phyloP scores from a whole-genome alignment of 1,284 basidiomycete species.

The Cutaneotrichosporon spelunceum region DNA sequence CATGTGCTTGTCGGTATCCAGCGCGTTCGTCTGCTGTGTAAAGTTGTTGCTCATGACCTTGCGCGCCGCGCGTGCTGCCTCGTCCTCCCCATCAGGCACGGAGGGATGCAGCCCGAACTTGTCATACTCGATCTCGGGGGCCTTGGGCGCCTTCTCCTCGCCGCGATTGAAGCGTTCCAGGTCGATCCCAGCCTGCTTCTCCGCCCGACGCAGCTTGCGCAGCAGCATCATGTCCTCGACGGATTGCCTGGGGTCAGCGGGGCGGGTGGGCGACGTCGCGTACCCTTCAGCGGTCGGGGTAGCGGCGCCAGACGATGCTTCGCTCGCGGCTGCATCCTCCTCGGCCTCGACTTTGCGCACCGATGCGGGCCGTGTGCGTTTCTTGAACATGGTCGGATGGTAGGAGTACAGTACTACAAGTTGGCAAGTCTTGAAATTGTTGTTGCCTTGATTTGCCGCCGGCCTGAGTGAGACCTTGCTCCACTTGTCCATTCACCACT shows the following conservation, averaged over 20 bases:
- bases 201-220: constrained; percentile 68
- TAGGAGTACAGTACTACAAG: neutral
- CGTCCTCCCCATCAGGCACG: constrained; percentile 46
- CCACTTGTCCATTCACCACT: neutral
- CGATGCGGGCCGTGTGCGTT: constrained; percentile 48
- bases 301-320: constrained; percentile 3
- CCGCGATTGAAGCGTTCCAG: constrained; percentile 77
- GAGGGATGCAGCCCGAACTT: constrained; percentile 57
- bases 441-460: constrained; percentile 11
- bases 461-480: neutral
- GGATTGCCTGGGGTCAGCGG: constrained; percentile 28
- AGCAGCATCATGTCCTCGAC: constrained; percentile 81
- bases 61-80: constrained; percentile 64
- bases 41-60: constrained; percentile 85
- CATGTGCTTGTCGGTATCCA: constrained; percentile 99
- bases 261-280: neutral
- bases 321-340: constrained; percentile 11
- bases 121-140: constrained; percentile 44
- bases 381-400: constrained; percentile 50
- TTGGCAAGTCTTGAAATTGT: neutral
- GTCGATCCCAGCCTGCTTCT: constrained; percentile 72
- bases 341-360: constrained; percentile 31
- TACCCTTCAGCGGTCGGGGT: constrained; percentile 11
- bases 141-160: constrained; percentile 60
- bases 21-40: constrained; percentile 89